Conservation (phyloP, 1,284 basidiomycete genomes). For the Sphaerobolus stellatus region DNA sequence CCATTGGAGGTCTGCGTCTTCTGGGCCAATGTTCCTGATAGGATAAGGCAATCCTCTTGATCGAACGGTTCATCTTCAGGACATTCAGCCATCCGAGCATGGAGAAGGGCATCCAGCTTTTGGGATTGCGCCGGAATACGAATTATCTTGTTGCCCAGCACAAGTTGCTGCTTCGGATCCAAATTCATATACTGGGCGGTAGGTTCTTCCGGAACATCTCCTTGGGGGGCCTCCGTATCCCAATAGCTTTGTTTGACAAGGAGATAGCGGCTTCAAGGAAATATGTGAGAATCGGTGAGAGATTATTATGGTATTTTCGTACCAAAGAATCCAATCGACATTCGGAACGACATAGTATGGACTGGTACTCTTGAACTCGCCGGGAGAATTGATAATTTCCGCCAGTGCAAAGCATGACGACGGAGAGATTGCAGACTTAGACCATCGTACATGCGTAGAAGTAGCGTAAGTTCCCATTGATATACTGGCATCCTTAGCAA, state of each 20-base stretch:
- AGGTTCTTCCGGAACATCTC: slow-evolving; percentile 1
- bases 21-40: neutral
- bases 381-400: slow-evolving; percentile 58
- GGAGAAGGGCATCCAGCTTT: slow-evolving; percentile 47
- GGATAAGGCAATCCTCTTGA: slow-evolving; percentile 45
- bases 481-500: slow-evolving; percentile 52
- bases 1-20: neutral
- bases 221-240: neutral
- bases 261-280: slow-evolving; percentile 62
- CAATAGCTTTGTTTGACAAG: slow-evolving; percentile 42
- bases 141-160: slow-evolving; percentile 30
- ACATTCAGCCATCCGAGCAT: slow-evolving; percentile 38
- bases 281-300: too few relatives aligned
- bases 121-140: slow-evolving; percentile 54
- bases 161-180: slow-evolving; percentile 33
- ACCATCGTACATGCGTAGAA: slow-evolving; percentile 41
- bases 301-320: slow-evolving; percentile 1
- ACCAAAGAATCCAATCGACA: slow-evolving; percentile 67
- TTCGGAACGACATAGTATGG: slow-evolving; percentile 58
- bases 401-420: slow-evolving; percentile 54
- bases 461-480: slow-evolving; percentile 47
- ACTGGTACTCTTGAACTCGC: slow-evolving; percentile 44
- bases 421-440: slow-evolving; percentile 44
- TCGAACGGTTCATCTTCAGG: slow-evolving; percentile 40
- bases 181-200: slow-evolving; percentile 44